These are phyloP conservation scores for Alternaria panax DNA, from an alignment of 2,329 filamentous ascomycete species.

Conservation along the genomic window DNA sequence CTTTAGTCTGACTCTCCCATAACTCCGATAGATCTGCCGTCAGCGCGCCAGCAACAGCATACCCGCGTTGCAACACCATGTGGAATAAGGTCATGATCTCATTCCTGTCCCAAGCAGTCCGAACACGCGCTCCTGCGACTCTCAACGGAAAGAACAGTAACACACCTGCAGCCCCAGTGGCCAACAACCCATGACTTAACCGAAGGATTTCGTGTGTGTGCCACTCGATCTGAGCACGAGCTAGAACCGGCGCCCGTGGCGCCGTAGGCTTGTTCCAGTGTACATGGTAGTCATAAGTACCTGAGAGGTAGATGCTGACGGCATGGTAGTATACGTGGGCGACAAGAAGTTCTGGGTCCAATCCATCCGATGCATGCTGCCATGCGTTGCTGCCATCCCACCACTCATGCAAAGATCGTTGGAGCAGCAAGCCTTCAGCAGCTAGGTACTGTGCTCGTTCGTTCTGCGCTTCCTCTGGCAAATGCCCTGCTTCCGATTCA, in stretches of 20 bases:
- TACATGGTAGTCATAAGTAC: slow-evolving; percentile 36
- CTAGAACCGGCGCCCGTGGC: slow-evolving; percentile 25
- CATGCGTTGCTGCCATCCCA: slow-evolving; percentile 16
- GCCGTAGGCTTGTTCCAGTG: slow-evolving; percentile 20
- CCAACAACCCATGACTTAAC: slow-evolving; percentile 23
- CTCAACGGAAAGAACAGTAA: slow-evolving; percentile 37
- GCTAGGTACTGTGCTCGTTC: slow-evolving; percentile 16
- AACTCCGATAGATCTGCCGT: slow-evolving; percentile 21
- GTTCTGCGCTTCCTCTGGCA: neutral
- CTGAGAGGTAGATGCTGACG: slow-evolving; percentile 39
- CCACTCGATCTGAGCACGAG: slow-evolving; percentile 16
- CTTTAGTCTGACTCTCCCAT: slow-evolving; percentile 12
- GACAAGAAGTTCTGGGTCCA: slow-evolving; percentile 24
- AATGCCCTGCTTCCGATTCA: neutral
- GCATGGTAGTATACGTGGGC: slow-evolving; percentile 33
- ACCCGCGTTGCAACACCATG: slow-evolving; percentile 21
- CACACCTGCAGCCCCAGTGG: slow-evolving; percentile 27
- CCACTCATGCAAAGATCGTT: slow-evolving; percentile 27
- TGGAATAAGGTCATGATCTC: slow-evolving; percentile 22
- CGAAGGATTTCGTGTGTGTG: slow-evolving; percentile 32
- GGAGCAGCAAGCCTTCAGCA: slow-evolving; percentile 29
- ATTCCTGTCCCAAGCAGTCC: slow-evolving; percentile 8
- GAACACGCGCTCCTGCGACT: slow-evolving; percentile 36
- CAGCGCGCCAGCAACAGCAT: slow-evolving; percentile 29
- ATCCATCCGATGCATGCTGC: slow-evolving; percentile 8